These are phyloP conservation scores for Colletotrichum noveboracense DNA, from an alignment of 2,329 filamentous ascomycete species.

Conservation along the genomic window DNA sequence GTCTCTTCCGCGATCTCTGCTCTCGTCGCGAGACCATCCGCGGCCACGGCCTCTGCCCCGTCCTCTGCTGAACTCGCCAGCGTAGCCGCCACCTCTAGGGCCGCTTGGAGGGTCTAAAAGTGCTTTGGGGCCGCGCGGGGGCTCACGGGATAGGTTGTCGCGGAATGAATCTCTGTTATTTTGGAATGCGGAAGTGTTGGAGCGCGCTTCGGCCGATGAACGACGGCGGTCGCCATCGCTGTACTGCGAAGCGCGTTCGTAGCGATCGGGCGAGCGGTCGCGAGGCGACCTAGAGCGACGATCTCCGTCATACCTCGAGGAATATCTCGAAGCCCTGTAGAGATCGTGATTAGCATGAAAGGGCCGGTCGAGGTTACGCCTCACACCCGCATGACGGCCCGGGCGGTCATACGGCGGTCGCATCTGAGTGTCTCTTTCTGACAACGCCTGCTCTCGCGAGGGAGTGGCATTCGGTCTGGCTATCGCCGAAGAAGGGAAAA, in stretches of 20 bases:
- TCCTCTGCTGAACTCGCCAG: conserved; percentile 61
- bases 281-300: conserved; percentile 69
- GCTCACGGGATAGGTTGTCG: conserved; percentile 60
- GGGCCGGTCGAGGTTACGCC: conserved; percentile 11
- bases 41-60: conserved; percentile 62
- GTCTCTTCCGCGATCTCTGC: conserved; percentile 63
- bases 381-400: conserved; percentile 12
- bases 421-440: conserved; percentile 1
- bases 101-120: conserved; percentile 73
- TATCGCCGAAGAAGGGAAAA: not conserved
- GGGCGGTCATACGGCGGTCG: conserved; percentile 10
- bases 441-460: not conserved
- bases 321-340: conserved; percentile 58
- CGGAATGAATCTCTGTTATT: conserved; percentile 63
- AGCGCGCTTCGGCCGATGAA: conserved; percentile 63
- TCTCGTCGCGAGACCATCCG: conserved; percentile 67
- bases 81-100: conserved; percentile 70
- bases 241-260: conserved; percentile 59
- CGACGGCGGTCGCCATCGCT: conserved; percentile 72
- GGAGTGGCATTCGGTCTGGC: conserved; percentile 1
- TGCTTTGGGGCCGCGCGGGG: conserved; percentile 83
- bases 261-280: conserved; percentile 74
- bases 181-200: conserved; percentile 65
- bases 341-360: conserved; percentile 20
- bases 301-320: conserved; percentile 65